Percentiles rank a stretch among this genome's conserved stretches.
phyloP scores from a whole-genome alignment of 371 early-diverging fungal species.

The Apophysomyces ossiformis region DNA sequence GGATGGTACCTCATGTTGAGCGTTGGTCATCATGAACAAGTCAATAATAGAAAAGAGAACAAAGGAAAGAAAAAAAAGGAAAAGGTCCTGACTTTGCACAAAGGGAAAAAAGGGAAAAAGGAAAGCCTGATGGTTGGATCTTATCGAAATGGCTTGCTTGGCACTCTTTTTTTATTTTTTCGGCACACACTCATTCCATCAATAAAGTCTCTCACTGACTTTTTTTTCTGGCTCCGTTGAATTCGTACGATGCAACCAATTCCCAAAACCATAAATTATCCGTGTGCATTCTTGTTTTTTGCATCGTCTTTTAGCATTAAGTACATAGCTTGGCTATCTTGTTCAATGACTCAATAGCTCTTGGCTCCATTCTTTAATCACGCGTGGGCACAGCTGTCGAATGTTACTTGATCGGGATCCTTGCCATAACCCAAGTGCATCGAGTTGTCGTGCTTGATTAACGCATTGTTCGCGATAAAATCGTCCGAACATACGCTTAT shows the following conservation, averaged over 20 bases:
- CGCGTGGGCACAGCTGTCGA: slow-evolving; percentile 43
- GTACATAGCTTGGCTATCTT: not conserved
- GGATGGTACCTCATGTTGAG: slow-evolving; percentile 8
- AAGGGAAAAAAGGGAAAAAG: not conserved
- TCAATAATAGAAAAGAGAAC: not conserved
- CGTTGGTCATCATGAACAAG: slow-evolving; percentile 8
- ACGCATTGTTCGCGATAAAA: slow-evolving; percentile 56
- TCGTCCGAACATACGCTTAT: slow-evolving; percentile 49
- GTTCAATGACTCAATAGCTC: slow-evolving; percentile 36
- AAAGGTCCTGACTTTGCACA: not conserved
- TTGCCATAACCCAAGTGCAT: slow-evolving; percentile 48
- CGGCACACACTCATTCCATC: no score
- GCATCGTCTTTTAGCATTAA: no score
- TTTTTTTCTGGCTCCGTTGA: not conserved
- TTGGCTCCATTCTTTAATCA: slow-evolving; percentile 53
- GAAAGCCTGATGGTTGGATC: not conserved
- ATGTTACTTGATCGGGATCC: slow-evolving; percentile 38
- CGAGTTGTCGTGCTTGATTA: slow-evolving; percentile 48
- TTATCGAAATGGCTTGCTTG: not conserved
- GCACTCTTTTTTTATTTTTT: not conserved
- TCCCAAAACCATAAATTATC: no score
- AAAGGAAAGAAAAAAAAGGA: no score
- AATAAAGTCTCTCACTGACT: not conserved
- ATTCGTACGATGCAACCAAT: no score
- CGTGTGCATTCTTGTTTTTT: no score